A percentile compares a stretch with the other conserved stretches of the same genome.
phyloP scores from a whole-genome alignment of 306 rosid genomes.

The Trifolium fragiferum region DNA sequence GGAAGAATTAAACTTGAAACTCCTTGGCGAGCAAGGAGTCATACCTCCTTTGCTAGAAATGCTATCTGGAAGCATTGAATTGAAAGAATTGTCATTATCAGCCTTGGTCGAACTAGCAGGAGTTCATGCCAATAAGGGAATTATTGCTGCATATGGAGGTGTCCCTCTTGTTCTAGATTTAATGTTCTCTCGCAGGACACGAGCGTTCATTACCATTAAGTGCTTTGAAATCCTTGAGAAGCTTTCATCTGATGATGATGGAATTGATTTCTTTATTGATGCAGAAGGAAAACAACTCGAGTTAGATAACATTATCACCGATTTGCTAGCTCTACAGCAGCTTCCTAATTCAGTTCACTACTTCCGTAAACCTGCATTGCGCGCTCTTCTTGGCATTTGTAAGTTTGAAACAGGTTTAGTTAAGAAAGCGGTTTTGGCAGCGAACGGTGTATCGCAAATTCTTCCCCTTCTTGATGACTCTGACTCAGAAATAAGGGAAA shows the following conservation, averaged over 20 bases:
- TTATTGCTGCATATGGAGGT: constrained; percentile 65
- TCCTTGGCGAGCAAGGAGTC: constrained; percentile 70
- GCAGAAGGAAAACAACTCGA: constrained; percentile 64
- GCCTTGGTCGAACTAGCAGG: constrained; percentile 58
- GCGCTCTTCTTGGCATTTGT: constrained; percentile 71
- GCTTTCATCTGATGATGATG: constrained; percentile 57
- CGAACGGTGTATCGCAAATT: constrained; percentile 61
- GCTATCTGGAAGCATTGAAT: too few relatives aligned
- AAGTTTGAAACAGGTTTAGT: constrained; percentile 70
- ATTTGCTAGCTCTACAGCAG: constrained; percentile 56
- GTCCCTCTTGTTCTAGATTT: constrained; percentile 10
- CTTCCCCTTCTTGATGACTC: constrained; percentile 75
- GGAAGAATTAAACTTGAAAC: constrained; percentile 54
- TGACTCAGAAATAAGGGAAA: constrained; percentile 66
- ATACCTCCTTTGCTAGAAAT: constrained; percentile 58
- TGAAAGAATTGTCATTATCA: too few relatives aligned
- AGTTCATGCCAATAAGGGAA: constrained; percentile 58
- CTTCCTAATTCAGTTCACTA: constrained; percentile 46
- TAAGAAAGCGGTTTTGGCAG: constrained; percentile 67
- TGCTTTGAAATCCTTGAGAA: constrained; percentile 76
- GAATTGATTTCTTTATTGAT: constrained; percentile 61
- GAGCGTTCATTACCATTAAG: constrained; percentile 50
- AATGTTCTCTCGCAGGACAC: neutral
- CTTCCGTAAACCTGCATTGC: constrained; percentile 64
- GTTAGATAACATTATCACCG: constrained; percentile 64